Evolutionary conservation across 345 rosid genomes (phyloP), one percentile per base, ranked within the genome.

Genomic region (Arabis alpina): DNA sequence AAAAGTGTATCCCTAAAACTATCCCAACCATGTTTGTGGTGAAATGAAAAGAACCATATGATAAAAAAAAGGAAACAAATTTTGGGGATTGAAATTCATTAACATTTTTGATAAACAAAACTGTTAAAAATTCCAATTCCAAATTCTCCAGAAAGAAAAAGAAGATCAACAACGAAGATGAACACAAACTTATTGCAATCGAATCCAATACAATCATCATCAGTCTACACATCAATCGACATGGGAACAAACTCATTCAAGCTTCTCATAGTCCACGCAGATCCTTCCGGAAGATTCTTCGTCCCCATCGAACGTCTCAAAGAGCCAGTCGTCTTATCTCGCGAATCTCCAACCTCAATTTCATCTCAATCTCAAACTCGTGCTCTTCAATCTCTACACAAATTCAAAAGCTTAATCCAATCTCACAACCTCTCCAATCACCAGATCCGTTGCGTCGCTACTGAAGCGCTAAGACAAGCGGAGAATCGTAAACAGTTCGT

Each of bases 181-280:
- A 70, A 56, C 47, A 34, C 62, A 0, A 82, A 56, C 63, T 30
- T 19, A 19, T 19, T 71, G 49, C 78, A 58, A 10, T 40, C 62
- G 9, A 23, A 3, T 14, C 64, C 34, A n/a, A 6, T 13, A 63
- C 36, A 72, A 36, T 32, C 77, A 36, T 48, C 75, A 39, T 14
- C 66, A 19, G 84, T 85, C 37, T 89, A 82, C 45, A 86, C 96
- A 40, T 76, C 88, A 63, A 79, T 87, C 24, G 96, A 89, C 74
- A 81, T 89, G 83, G 92, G 90, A 39, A 85, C 90, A 14, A 85
- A 84, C 73, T 83, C 92, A 36, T 87, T 87, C 77, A 89, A 87
- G 74, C 82, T 87, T 59, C 77, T 85, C 10, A 87, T 87, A 41
- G 78, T 89, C 71, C 81, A 80, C 28, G 87, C 83, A 9, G 70